Base-by-base conservation (phyloP, 2,329 filamentous ascomycete species). In the Phoma sp. region DNA sequence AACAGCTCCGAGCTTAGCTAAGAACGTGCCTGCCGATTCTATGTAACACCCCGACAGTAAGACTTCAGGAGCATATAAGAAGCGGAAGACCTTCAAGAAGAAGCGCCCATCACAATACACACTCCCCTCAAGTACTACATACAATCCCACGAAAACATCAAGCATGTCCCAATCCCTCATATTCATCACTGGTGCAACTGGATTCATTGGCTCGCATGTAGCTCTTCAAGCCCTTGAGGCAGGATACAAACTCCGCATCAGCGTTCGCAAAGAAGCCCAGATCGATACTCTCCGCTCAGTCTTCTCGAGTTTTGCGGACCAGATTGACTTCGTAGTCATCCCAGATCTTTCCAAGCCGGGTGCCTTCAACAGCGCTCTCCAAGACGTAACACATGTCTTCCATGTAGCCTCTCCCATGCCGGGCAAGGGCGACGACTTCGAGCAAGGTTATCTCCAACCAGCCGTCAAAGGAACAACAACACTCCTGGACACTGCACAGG, bases 331-430 rank as follows among this genome's bases (percentile, higher is more conserved):
- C 30, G 50, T 59, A n/a, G 33, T 60, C 10, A 55, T 66, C 14
- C 47, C 52, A 4, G 59, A 66, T 41, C 52, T 66, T 5, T 46
- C 54, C 23, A 39, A 41, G n/a, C 37, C 58, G 9, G 48, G 35
- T 36, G 53, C 59, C 3, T 64, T 64, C 38, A 39, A 58, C 25
- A 42, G 47, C 7, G 48, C 58, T 0, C 53, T 73, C 8, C 22
- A 65, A 3, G 61, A 51, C 30, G 67, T 68, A 9, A 52, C 64
- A 7, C 62, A 65, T 42, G 55, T 71, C 43, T 62, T 70, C 33
- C 69, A 72, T 30, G 35, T 72, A 1, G 70, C 70, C 14, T 68
- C 69, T 4, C 67, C 70, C n/a, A 52, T 71, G 45, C 60, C 61
- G 4, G 57, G 54, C 4, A 52, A 2, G 39, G 69, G 44, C 51